Evolutionary conservation across 2,329 filamentous ascomycete species (phyloP).

Genomic region (Fusarium foetens): DNA sequence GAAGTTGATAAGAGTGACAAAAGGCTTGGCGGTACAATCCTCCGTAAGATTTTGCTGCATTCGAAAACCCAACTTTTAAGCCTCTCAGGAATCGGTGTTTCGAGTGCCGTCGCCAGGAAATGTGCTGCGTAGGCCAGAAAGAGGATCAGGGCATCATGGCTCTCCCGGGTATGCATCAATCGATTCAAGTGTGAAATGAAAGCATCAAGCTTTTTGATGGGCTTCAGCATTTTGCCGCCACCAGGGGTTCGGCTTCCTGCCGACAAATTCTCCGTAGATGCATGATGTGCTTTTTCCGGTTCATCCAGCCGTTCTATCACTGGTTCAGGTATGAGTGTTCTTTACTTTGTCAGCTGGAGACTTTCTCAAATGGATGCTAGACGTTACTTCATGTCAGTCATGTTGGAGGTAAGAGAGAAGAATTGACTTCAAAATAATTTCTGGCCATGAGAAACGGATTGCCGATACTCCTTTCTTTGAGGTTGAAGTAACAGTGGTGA

Average conservation of each 20-base stretch:
- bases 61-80: fast-evolving
- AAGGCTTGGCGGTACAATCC: background rate
- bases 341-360: background rate
- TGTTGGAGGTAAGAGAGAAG: fast-evolving
- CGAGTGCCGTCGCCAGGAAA: constrained; percentile 13
- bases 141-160: constrained; percentile 20
- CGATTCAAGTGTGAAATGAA: constrained; percentile 23
- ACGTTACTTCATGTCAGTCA: background rate
- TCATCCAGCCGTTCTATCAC: background rate
- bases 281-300: background rate
- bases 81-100: background rate
- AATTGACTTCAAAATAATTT: fast-evolving
- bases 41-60: fast-evolving
- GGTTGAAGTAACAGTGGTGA: too few relatives aligned
- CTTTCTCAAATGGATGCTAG: fast-evolving
- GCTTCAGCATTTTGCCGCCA: background rate
- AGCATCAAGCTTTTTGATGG: constrained; percentile 16
- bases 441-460: fast-evolving
- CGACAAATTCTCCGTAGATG: fast-evolving
- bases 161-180: constrained; percentile 29
- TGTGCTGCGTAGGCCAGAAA: constrained; percentile 30
- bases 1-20: background rate
- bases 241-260: fast-evolving
- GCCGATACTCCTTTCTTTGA: background rate
- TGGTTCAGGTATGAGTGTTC: background rate